Conservation (phyloP, 306 rosid genomes). For the Vigna mungo region DNA sequence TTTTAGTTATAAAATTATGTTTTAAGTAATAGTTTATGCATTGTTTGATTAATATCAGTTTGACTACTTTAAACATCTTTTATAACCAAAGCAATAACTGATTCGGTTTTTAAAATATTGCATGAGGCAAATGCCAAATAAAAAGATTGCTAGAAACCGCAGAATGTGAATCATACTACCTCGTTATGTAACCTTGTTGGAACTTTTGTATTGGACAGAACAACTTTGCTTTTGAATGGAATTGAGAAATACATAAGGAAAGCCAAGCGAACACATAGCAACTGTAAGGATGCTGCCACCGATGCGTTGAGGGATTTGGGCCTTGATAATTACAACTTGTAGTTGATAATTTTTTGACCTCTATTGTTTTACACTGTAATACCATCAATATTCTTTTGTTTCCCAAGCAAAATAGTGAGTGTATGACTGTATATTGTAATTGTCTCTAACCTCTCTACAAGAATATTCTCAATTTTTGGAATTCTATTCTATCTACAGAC, state of each 20-base stretch:
- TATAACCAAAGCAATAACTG: no score
- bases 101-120: no score
- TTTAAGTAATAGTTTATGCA: no score
- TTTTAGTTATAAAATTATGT: no score
- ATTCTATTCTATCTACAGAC: constrained; percentile 24
- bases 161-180: constrained; percentile 24
- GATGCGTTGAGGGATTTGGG: constrained; percentile 93
- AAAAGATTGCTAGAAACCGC: not conserved
- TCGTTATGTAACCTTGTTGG: constrained; percentile 7
- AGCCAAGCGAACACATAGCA: constrained; percentile 79
- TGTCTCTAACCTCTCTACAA: constrained; percentile 6
- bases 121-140: not conserved
- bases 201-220: constrained; percentile 58
- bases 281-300: constrained; percentile 87
- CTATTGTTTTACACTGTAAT: not conserved
- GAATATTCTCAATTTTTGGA: not conserved
- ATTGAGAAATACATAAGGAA: constrained; percentile 75
- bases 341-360: constrained; percentile 39
- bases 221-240: constrained; percentile 72
- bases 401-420: not conserved
- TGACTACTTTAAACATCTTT: no score
- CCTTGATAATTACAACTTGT: constrained; percentile 74
- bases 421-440: constrained; percentile 17
- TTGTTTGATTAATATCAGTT: not conserved
- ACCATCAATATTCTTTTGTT: not conserved